Evolutionary conservation across 306 rosid genomes (phyloP).

Genomic region (Aeschynomene evenia): DNA sequence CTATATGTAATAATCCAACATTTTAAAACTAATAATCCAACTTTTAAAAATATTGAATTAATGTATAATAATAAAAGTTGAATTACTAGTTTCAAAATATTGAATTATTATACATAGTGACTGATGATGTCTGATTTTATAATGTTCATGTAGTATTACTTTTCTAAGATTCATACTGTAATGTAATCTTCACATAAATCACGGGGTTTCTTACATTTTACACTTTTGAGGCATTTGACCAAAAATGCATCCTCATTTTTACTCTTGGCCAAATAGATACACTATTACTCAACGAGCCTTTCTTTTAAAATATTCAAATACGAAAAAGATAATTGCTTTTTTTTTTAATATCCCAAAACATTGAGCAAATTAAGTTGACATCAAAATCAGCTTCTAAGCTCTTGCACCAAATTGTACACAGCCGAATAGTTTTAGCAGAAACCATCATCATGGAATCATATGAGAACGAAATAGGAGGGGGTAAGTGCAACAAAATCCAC

Average conservation of each 20-base stretch:
- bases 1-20: too few relatives aligned
- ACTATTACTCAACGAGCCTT: neutral
- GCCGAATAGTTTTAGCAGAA: neutral
- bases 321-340: neutral
- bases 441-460: constrained; percentile 41
- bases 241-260: neutral
- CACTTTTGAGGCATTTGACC: neutral
- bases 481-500: constrained; percentile 93
- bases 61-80: too few relatives aligned
- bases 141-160: too few relatives aligned
- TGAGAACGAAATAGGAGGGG: constrained; percentile 85
- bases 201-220: neutral
- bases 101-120: too few relatives aligned
- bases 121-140: too few relatives aligned
- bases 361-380: neutral
- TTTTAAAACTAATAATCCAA: too few relatives aligned
- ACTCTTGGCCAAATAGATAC: constrained; percentile 2
- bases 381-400: constrained; percentile 3
- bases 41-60: too few relatives aligned
- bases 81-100: too few relatives aligned
- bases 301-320: neutral
- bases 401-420: constrained; percentile 8
- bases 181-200: neutral
- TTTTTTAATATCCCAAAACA: neutral
- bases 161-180: too few relatives aligned